These are phyloP conservation scores for Alternaria hordeiaustralica DNA, from an alignment of 2,329 filamentous ascomycete species.

Conservation along the genomic window DNA sequence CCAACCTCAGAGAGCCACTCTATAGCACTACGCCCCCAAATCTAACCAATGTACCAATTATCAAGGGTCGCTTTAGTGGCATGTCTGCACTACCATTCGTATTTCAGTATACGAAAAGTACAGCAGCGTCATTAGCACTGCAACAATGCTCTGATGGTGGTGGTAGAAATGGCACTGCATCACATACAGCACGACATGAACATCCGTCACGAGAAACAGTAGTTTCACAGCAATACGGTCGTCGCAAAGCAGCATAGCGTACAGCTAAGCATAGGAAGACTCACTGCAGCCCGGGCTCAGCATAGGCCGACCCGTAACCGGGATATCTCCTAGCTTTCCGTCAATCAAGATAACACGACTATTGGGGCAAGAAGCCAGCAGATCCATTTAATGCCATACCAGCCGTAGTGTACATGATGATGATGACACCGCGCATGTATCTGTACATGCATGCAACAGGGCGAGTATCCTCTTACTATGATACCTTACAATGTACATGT, in stretches of 20 bases:
- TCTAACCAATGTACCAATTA: neutral
- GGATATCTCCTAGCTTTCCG: neutral
- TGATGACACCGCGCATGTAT: neutral
- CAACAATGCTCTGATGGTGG: neutral
- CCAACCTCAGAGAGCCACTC: neutral
- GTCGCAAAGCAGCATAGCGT: neutral
- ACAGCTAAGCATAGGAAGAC: neutral
- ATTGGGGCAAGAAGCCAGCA: neutral
- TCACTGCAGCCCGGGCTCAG: neutral
- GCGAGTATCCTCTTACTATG: neutral
- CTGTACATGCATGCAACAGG: slow-evolving; percentile 1
- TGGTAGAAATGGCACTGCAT: neutral
- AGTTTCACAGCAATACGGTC: neutral
- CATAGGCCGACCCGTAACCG: neutral
- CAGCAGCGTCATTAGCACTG: neutral
- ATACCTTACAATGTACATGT: neutral
- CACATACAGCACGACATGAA: neutral
- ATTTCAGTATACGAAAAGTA: neutral
- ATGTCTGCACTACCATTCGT: neutral
- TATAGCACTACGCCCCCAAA: neutral
- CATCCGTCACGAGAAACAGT: neutral
- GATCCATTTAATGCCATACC: neutral
- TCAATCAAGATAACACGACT: neutral
- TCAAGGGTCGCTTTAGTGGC: neutral
- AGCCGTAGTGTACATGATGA: neutral